Percentiles rank a stretch among this genome's conserved stretches.
phyloP scores from a whole-genome alignment of 2,329 filamentous ascomycete species.

The Verticillium tricorpus region DNA sequence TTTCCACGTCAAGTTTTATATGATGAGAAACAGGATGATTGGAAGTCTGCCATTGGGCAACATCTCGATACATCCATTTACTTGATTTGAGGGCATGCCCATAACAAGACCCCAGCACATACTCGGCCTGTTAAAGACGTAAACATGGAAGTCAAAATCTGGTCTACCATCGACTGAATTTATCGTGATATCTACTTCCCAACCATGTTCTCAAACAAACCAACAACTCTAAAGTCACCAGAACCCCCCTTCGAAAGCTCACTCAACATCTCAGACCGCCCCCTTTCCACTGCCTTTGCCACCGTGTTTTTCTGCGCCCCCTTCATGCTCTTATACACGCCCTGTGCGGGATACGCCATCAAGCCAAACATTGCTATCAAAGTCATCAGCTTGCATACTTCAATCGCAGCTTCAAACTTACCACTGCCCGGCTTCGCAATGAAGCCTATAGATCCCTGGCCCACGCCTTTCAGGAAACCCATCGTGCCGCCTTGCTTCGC shows the following conservation, averaged over 20 bases:
- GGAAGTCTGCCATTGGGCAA: too few relatives aligned
- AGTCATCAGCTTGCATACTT: slow-evolving; percentile 14
- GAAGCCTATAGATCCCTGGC: slow-evolving; percentile 23
- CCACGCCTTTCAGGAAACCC: slow-evolving; percentile 26
- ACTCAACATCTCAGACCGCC: background rate
- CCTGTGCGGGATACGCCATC: slow-evolving; percentile 15
- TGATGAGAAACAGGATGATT: too few relatives aligned
- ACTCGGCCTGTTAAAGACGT: too few relatives aligned
- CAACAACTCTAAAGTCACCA: background rate
- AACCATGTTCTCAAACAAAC: background rate
- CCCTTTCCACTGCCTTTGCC: background rate
- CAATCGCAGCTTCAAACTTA: slow-evolving; percentile 10
- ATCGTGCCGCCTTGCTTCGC: slow-evolving; percentile 23
- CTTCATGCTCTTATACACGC: slow-evolving; percentile 13
- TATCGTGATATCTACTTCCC: background rate
- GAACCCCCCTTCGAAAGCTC: background rate
- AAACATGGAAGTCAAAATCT: too few relatives aligned
- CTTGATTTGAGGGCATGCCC: too few relatives aligned
- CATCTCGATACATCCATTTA: too few relatives aligned
- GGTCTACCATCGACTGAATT: too few relatives aligned
- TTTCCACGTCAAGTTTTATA: too few relatives aligned
- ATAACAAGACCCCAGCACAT: too few relatives aligned
- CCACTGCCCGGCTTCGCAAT: slow-evolving; percentile 18
- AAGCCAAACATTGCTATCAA: slow-evolving; percentile 16
- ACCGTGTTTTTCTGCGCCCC: background rate